Evolutionary conservation across 345 rosid genomes (phyloP), one percentile per base, ranked within the genome.

Genomic region (Fremontodendron californicum): DNA sequence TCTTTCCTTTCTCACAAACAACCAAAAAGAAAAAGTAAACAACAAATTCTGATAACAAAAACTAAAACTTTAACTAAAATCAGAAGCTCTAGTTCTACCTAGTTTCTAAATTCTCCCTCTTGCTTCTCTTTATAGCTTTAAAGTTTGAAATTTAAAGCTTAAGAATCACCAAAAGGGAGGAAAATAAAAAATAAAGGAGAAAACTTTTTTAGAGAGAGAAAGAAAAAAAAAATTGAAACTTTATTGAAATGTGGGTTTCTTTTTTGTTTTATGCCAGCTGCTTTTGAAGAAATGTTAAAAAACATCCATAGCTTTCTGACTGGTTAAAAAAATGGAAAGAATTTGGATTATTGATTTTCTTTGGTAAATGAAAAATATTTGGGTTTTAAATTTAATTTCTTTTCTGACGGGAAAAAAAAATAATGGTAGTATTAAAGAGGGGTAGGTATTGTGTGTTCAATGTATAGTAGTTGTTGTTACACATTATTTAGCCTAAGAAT

Each of bases 1-100:
- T 71, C 70, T 75, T 66, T 42, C 23, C 27, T 75, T 63, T 19
- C 67, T 62, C 57, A 16, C 70, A 62, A 52, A 63, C 31, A 61
- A 23, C 64, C 4, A 57, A 49, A 73, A 58, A 51, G 35, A 45
- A 10, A 16, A 61, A 42, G 16, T 23, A 29, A 27, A 62, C 16
- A 31, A 31, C 27, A 66, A 42, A 52, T n/a, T 51, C 2, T 48
- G 57, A 51, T 51, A 46, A n/a, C 16, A 60, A 40, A 27, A 40
- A 60, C 43, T 25, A 46, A 62, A 74, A 58, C 33, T 60, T 57
- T 4, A 54, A 55, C 60, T 39, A 21, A 23, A 48, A 71, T 6
- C 54, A 31, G 10, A 23, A 35, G 48, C 48, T 73, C n/a, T 37
- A 18, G 21, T 52, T 15, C 65, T 73, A 5, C 40, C 4, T 18